Evolutionary conservation across 2,329 filamentous ascomycete genomes (phyloP).

Genomic region (Podosphaera aphanis): DNA sequence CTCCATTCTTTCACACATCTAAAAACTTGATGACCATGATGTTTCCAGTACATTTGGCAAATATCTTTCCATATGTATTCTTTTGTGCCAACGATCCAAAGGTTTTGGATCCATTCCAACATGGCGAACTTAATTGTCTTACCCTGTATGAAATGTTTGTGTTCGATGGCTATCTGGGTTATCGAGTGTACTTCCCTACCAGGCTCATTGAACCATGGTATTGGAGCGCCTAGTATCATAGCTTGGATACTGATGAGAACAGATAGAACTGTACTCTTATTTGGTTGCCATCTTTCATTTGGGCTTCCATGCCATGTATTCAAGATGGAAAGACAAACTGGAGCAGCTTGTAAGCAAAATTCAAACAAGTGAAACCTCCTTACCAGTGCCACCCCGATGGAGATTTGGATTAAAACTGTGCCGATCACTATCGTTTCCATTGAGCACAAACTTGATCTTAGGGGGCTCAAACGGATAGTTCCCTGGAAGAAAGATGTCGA

Average conservation of each 20-base stretch:
- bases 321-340: slow-evolving; percentile 6
- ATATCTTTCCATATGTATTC: slow-evolving; percentile 9
- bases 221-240: slow-evolving; percentile 9
- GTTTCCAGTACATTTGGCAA: slow-evolving; percentile 5
- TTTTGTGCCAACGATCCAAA: slow-evolving; percentile 1
- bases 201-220: slow-evolving; percentile 9
- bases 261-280: slow-evolving; percentile 9
- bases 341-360: background rate
- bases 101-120: slow-evolving; percentile 7
- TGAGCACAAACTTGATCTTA: slow-evolving; percentile 7
- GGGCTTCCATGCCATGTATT: slow-evolving; percentile 7
- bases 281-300: slow-evolving; percentile 8
- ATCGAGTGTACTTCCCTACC: slow-evolving; percentile 3
- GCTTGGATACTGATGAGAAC: slow-evolving; percentile 9
- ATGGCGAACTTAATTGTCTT: slow-evolving; percentile 8
- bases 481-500: slow-evolving; percentile 8
- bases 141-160: slow-evolving; percentile 6
- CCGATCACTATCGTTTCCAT: slow-evolving; percentile 7
- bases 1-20: slow-evolving; percentile 6
- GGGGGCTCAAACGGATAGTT: slow-evolving; percentile 8
- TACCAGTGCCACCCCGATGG: slow-evolving; percentile 5
- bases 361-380: background rate
- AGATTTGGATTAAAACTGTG: slow-evolving; percentile 10
- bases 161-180: slow-evolving; percentile 2
- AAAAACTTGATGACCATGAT: slow-evolving; percentile 4